Evolutionary conservation across 2,329 filamentous ascomycete genomes (phyloP), one percentile per base, ranked within the genome.

Genomic region (Phialophora verrucosa): DNA sequence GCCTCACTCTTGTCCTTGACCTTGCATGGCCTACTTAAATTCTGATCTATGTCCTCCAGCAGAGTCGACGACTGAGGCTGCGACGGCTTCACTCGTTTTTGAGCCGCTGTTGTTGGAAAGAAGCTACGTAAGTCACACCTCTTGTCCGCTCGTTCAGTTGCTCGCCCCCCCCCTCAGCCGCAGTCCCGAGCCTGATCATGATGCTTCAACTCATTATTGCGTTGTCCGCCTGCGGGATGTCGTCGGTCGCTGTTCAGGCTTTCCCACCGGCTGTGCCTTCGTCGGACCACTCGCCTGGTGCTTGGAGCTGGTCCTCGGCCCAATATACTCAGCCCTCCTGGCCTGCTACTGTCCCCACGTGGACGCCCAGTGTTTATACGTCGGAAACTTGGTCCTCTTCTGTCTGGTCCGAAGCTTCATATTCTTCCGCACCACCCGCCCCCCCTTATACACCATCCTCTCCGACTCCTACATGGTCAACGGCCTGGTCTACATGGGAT

Each of bases 331-430:
- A 14, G 29, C 47, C 58, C 25, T 25, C 31, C n/a, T 61, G 58
- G 58, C 47, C 58, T 27, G 29, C 17, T 5, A 42, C 50, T 12
- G 32, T 47, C n/a, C 31, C 42, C 44, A 32, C 20, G 14, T 51
- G 44, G 44, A 32, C 58, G 8, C 27, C 58, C 7, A 59, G 32
- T 14, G 35, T 31, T n/a, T 59, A 59, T 20, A 31, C 42, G 4
- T 47, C 56, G 35, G 56, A 59, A 49, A 47, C 56, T 44, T 59
- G 56, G 56, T n/a, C 56, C n/a, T 49, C 56, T 17, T 38, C 32
- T 23, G n/a, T 35, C 25, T 58, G 55, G 55, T 61, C 27, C 4
- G 32, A 35, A 35, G 8, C 32, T 4, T 35, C 32, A 35, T 35
- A 35, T 12, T 35, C 32, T 35, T 35, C 11, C 3, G 32, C 32